Conservation (phyloP, 1,284 basidiomycete genomes). For the Naganishia liquefaciens region DNA sequence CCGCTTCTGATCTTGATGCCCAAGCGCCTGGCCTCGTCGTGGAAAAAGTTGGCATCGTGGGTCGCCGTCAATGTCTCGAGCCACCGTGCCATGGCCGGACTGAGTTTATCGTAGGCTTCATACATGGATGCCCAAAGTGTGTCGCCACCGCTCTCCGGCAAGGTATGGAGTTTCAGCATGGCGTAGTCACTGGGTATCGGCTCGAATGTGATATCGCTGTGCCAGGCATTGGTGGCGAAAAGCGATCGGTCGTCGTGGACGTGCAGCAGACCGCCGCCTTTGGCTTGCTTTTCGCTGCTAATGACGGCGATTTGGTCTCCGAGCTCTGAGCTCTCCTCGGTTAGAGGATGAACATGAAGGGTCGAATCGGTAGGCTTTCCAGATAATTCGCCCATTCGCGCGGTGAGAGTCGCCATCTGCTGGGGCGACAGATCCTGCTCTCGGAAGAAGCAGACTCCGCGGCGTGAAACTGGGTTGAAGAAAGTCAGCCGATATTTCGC, state of each 20-base stretch:
- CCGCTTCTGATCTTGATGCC: constrained; percentile 41
- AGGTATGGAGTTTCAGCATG: constrained; percentile 63
- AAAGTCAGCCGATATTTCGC: neutral
- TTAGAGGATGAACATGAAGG: constrained; percentile 68
- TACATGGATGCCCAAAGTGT: constrained; percentile 60
- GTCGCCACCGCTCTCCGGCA: constrained; percentile 57
- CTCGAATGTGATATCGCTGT: constrained; percentile 69
- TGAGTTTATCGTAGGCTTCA: constrained; percentile 66
- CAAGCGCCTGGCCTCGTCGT: constrained; percentile 47
- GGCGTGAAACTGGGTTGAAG: constrained; percentile 58
- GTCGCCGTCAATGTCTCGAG: constrained; percentile 64
- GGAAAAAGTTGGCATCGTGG: constrained; percentile 62
- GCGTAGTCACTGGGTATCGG: constrained; percentile 66
- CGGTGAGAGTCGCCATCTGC: constrained; percentile 57
- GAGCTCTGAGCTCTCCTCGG: constrained; percentile 54
- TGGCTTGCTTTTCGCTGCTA: constrained; percentile 31
- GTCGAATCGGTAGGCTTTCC: constrained; percentile 62
- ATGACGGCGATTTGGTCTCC: constrained; percentile 41
- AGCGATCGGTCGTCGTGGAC: constrained; percentile 43
- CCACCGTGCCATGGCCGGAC: constrained; percentile 61
- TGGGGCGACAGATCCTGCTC: constrained; percentile 59
- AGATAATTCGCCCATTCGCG: constrained; percentile 60
- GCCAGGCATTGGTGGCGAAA: constrained; percentile 41
- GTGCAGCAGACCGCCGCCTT: constrained; percentile 31
- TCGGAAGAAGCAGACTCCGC: constrained; percentile 72